Evolutionary conservation across 2,329 filamentous ascomycete species (phyloP), one percentile per base, ranked within the genome.

Genomic region (Penicillium italicum): DNA sequence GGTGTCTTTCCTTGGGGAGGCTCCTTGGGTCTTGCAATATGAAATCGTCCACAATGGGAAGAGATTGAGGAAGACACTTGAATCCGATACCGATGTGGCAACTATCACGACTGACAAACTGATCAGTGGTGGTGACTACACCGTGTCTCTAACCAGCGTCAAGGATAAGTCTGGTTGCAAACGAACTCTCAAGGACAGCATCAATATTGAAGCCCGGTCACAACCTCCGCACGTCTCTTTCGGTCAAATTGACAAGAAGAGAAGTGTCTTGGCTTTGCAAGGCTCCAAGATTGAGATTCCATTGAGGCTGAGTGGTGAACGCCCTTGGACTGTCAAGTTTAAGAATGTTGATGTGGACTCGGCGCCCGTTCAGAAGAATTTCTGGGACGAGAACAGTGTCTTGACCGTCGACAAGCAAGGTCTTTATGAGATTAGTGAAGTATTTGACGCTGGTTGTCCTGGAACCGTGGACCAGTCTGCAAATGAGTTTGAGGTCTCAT

Each of bases 21-120:
- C 86, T 18, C 94, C 95, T 0, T 97, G 93, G 80, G 88, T 82
- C 22, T 76, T 99, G 37, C 91, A 97, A 69, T 99, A 96, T 77
- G 94, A 97, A 73, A 79, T 97, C 38, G 84, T 97, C 8, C 90
- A 97, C 73, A 89, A 91, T 53, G 92, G 92, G 53, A 95, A 89
- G 74, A 85, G 92, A 50, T 86, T 84, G 60, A 87, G 89, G 49
- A 82, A 88, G 64, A 83, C 81, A 53, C 79, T 85, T 26, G 79
- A 83, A 54, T 89, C 96, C 53, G 79, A 85, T 24, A 79, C 77
- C 2, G 78, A 83, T 47, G 75, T 79, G 22, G 86, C 87, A 69
- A 87, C 80, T 36, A 91, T 99, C 69, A 83, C 84, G 61, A 97
- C 93, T 0, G 83, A 87, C 2, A 79, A 82, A 18, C 78, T 99